These are phyloP conservation scores for Penicillium maclennaniae DNA, from an alignment of 495 filamentous ascomycete genomes.

Conservation along the genomic window DNA sequence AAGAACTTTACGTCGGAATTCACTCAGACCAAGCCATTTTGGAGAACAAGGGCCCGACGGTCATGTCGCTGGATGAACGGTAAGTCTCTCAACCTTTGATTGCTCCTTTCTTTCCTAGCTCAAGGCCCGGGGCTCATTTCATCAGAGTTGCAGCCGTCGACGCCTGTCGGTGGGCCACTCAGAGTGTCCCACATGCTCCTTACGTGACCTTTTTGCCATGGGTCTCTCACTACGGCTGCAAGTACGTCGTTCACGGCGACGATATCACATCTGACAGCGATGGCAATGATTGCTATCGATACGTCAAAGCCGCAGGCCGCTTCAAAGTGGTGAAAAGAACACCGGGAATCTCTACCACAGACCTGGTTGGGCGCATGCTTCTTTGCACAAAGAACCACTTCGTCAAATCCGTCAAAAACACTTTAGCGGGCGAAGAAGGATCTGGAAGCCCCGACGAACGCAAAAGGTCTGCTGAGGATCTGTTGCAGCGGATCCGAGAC, in stretches of 20 bases:
- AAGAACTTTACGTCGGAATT: conserved; percentile 82
- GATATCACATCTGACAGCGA: conserved; percentile 81
- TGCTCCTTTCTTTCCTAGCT: conserved; percentile 8
- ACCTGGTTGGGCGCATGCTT: conserved; percentile 95
- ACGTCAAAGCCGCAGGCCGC: conserved; percentile 83
- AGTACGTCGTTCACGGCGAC: conserved; percentile 88
- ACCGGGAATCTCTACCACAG: conserved; percentile 93
- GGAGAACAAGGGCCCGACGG: conserved; percentile 94
- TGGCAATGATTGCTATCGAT: conserved; percentile 94
- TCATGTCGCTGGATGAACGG: conserved; percentile 92
- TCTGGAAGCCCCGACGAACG: conserved; percentile 63
- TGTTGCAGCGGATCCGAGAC: conserved; percentile 68
- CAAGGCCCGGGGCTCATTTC: conserved; percentile 15
- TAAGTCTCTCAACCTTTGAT: conserved; percentile 29
- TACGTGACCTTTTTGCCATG: conserved; percentile 92
- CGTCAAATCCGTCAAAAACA: conserved; percentile 65
- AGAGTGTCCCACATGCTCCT: conserved; percentile 76
- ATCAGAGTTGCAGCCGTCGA: conserved; percentile 73
- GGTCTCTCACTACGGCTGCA: conserved; percentile 91
- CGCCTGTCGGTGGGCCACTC: conserved; percentile 90
- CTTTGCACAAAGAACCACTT: conserved; percentile 87
- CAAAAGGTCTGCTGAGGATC: conserved; percentile 52
- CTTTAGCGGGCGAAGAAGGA: conserved; percentile 70
- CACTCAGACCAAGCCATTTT: conserved; percentile 94
- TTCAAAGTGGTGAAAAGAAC: conserved; percentile 97